These are phyloP conservation scores for Periglandula ipomoeae DNA, from an alignment of 2,329 filamentous ascomycete species.

Conservation along the genomic window DNA sequence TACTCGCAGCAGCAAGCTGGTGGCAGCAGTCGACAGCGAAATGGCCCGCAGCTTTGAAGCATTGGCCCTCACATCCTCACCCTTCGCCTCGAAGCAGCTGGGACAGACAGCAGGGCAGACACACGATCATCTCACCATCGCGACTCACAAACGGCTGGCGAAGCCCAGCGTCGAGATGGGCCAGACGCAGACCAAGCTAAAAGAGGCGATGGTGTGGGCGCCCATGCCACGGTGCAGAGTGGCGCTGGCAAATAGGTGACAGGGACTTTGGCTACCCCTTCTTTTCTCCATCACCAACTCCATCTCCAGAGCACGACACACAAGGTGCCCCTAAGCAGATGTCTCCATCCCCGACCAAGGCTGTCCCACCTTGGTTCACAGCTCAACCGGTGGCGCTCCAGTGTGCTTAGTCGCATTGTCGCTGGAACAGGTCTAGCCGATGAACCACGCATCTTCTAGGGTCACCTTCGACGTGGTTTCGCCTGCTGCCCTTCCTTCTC, in stretches of 20 bases:
- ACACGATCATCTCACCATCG: not conserved
- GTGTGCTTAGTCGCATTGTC: not conserved
- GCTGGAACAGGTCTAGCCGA: not conserved
- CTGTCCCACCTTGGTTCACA: not conserved
- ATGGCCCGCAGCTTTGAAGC: too few species aligned
- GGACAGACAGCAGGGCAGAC: not conserved
- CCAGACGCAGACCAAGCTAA: not conserved
- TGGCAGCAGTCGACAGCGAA: too few species aligned
- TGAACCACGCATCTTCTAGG: not conserved
- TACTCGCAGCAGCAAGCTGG: too few species aligned
- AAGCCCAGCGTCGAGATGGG: not conserved
- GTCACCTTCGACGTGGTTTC: not conserved
- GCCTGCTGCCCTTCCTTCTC: not conserved
- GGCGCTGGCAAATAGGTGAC: slow-evolving; percentile 6
- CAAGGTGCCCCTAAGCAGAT: not conserved
- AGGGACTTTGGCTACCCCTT: not conserved
- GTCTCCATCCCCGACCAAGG: not conserved
- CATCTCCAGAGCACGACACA: not conserved
- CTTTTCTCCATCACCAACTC: not conserved
- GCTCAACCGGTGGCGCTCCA: slow-evolving; percentile 1
- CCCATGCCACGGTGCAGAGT: not conserved
- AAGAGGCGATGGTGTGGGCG: not conserved
- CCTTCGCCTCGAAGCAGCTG: too few species aligned
- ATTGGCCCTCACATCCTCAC: too few species aligned
- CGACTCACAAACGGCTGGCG: not conserved